Conservation (phyloP, 177 flowering plant species). For the Vitis hybrid region DNA sequence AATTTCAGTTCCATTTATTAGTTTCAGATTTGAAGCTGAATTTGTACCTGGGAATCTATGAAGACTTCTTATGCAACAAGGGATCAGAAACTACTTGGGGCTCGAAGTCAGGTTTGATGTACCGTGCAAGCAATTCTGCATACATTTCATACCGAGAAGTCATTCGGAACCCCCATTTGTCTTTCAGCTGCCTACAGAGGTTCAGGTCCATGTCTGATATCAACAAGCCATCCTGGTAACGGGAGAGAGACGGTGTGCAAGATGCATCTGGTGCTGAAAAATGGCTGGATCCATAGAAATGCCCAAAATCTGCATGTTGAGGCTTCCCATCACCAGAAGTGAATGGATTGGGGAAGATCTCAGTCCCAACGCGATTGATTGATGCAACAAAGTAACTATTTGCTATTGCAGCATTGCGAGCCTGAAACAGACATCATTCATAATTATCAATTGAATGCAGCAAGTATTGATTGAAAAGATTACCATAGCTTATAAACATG, state of each 20-base stretch:
- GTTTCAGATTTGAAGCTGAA: not conserved
- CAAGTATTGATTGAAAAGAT: too few relatives aligned
- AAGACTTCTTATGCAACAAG: conserved; percentile 45
- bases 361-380: conserved; percentile 95
- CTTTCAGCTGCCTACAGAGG: conserved; percentile 92
- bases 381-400: conserved; percentile 91
- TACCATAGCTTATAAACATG: too few relatives aligned
- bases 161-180: conserved; percentile 98
- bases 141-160: conserved; percentile 87
- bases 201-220: conserved; percentile 94
- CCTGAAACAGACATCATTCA: conserved; percentile 40
- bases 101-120: conserved; percentile 75
- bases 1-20: too few relatives aligned
- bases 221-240: conserved; percentile 71
- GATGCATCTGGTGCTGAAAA: conserved; percentile 96
- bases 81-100: conserved; percentile 92
- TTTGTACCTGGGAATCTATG: conserved; percentile 8
- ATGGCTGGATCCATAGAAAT: conserved; percentile 96
- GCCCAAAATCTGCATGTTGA: conserved; percentile 90
- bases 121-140: conserved; percentile 54
- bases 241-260: conserved; percentile 88
- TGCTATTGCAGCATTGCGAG: conserved; percentile 95
- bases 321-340: conserved; percentile 99
- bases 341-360: conserved; percentile 89
- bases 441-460: not conserved